Evolutionary conservation across 805 yeast genomes (phyloP).

Genomic region (Maudiozyma barnettii): DNA sequence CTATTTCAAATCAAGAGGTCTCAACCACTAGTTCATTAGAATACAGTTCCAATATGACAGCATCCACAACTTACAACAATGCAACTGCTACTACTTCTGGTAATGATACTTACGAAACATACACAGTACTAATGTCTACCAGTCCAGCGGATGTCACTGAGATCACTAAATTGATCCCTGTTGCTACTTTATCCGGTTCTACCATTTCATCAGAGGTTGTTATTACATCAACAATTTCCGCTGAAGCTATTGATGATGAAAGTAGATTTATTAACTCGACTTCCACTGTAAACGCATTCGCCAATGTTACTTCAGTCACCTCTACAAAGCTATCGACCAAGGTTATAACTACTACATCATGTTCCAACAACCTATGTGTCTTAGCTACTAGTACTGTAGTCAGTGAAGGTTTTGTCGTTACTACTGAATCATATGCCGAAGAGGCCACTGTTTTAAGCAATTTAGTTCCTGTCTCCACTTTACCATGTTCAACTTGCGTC

Average conservation of each 20-base stretch:
- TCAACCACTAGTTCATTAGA: background rate
- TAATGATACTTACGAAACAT: background rate
- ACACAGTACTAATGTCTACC: background rate
- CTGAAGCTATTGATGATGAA: background rate
- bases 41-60: background rate
- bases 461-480: slow-evolving; percentile 2
- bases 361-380: background rate
- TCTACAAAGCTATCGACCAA: background rate
- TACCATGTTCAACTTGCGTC: background rate
- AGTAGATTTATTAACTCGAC: background rate
- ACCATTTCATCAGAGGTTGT: slow-evolving; percentile 3
- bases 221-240: background rate
- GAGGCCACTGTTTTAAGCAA: background rate
- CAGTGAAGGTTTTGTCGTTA: background rate
- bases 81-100: background rate
- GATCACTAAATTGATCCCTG: background rate
- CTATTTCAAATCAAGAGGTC: background rate
- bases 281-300: background rate
- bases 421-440: background rate
- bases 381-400: background rate
- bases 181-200: slow-evolving; percentile 7
- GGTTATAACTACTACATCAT: background rate
- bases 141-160: slow-evolving; percentile 1
- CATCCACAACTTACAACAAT: slow-evolving; percentile 6
- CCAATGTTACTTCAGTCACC: background rate